These are phyloP conservation scores for Fusarium transvaalense DNA, from an alignment of 2,329 filamentous ascomycete genomes.

Conservation along the genomic window DNA sequence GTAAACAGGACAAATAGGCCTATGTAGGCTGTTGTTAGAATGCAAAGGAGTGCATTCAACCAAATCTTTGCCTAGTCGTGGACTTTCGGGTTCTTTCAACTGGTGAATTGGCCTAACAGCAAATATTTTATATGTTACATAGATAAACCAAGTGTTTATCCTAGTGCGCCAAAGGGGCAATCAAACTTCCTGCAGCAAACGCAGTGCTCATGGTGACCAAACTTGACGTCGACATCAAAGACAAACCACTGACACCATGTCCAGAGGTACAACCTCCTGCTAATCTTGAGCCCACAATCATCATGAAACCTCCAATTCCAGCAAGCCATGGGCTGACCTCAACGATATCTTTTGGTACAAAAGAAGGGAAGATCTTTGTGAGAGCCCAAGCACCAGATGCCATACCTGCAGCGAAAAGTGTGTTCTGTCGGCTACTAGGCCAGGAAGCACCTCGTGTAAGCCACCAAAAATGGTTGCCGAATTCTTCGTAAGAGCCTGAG, in stretches of 20 bases:
- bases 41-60: too few species aligned
- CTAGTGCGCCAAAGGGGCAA: slow-evolving; percentile 49
- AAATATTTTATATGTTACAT: not conserved
- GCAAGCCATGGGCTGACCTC: slow-evolving; percentile 57
- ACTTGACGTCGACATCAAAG: slow-evolving; percentile 71
- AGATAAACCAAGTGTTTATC: not conserved
- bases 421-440: slow-evolving; percentile 56
- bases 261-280: slow-evolving; percentile 77
- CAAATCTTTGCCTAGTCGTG: not conserved
- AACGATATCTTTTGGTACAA: slow-evolving; percentile 45
- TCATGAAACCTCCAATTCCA: slow-evolving; percentile 65
- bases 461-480: slow-evolving; percentile 67
- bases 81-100: not conserved
- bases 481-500: slow-evolving; percentile 71
- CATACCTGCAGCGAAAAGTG: slow-evolving; percentile 67
- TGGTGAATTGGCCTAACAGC: rapidly evolving
- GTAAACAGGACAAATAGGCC: slow-evolving; percentile 2
- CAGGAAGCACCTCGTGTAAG: slow-evolving; percentile 50
- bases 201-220: slow-evolving; percentile 70
- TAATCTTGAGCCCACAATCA: slow-evolving; percentile 71
- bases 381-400: slow-evolving; percentile 60
- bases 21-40: not conserved
- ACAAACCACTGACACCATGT: slow-evolving; percentile 76
- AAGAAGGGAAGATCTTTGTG: slow-evolving; percentile 50
- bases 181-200: slow-evolving; percentile 64